Evolutionary conservation across 176 grass and related monocot genomes (phyloP).

Genomic region (Carex kokanica): DNA sequence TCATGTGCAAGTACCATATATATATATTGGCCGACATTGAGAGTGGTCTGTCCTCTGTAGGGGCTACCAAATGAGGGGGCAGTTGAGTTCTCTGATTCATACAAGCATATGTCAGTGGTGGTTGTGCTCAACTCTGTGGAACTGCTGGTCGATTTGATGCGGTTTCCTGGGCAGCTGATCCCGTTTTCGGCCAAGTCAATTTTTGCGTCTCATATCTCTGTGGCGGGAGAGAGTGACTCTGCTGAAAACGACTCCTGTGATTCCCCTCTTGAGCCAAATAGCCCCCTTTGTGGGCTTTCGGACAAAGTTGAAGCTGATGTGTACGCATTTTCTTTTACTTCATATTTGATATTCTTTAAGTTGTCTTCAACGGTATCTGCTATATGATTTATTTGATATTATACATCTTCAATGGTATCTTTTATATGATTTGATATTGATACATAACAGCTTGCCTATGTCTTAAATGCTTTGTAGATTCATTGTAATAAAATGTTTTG

Average conservation of each 20-base stretch:
- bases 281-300: slow-evolving; percentile 70
- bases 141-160: slow-evolving; percentile 94
- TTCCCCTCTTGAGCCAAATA: slow-evolving; percentile 98
- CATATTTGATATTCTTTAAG: slow-evolving; percentile 31
- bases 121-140: slow-evolving; percentile 91
- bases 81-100: slow-evolving; percentile 87
- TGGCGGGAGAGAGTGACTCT: slow-evolving; percentile 91
- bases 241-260: slow-evolving; percentile 98
- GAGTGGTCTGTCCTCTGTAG: slow-evolving; percentile 33
- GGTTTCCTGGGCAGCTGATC: slow-evolving; percentile 94
- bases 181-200: slow-evolving; percentile 95
- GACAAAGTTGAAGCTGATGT: slow-evolving; percentile 93
- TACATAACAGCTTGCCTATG: not conserved
- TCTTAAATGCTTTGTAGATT: slow-evolving; percentile 4
- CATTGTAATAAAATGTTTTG: slow-evolving; percentile 19
- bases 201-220: slow-evolving; percentile 90
- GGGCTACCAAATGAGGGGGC: slow-evolving; percentile 72
- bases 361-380: not conserved
- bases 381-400: slow-evolving; percentile 22
- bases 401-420: slow-evolving; percentile 15
- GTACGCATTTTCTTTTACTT: slow-evolving; percentile 53
- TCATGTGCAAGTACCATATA: not conserved
- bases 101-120: slow-evolving; percentile 99
- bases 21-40: not conserved
- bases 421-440: slow-evolving; percentile 7